Percentiles rank a stretch among this genome's conserved stretches.
Conservation (phyloP, 2,329 filamentous ascomycete genomes). For the Talaromyces sp. region DNA sequence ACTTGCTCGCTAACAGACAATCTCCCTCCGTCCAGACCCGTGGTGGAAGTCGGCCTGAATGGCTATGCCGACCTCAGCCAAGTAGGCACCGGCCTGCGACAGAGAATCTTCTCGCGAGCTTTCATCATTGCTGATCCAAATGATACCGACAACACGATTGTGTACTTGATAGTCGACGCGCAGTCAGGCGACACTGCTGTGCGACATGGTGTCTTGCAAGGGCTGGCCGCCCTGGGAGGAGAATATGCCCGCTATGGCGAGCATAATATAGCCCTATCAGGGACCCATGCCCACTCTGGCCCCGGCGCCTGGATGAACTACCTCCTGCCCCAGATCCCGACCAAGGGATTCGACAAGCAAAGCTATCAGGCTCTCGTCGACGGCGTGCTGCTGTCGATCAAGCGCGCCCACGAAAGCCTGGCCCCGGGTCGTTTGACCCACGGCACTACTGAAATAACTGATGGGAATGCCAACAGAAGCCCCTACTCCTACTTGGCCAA, state of each 20-base stretch:
- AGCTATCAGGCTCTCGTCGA: constrained; percentile 87
- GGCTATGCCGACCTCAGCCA: constrained; percentile 87
- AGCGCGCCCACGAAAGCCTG: constrained; percentile 70
- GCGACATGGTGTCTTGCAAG: constrained; percentile 78
- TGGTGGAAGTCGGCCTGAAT: constrained; percentile 87
- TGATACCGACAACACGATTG: constrained; percentile 65
- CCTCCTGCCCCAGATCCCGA: constrained; percentile 84
- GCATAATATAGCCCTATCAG: constrained; percentile 82
- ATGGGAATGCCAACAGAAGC: constrained; percentile 86
- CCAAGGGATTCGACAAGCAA: constrained; percentile 77
- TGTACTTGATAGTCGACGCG: constrained; percentile 84
- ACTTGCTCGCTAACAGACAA: background rate
- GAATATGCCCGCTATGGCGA: constrained; percentile 72
- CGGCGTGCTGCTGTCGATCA: constrained; percentile 75
- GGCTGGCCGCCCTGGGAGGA: constrained; percentile 62
- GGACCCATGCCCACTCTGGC: constrained; percentile 88
- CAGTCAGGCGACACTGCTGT: constrained; percentile 86
- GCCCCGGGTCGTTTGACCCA: constrained; percentile 66
- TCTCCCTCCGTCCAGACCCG: constrained; percentile 52
- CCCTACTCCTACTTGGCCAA: constrained; percentile 85
- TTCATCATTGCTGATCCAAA: constrained; percentile 75
- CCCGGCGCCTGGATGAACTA: constrained; percentile 95
- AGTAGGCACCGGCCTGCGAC: constrained; percentile 75
- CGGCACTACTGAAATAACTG: constrained; percentile 63
- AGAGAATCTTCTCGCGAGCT: constrained; percentile 81